Evolutionary conservation across 495 filamentous ascomycete species (phyloP), one percentile per base, ranked within the genome.

Genomic region (Cercophora newfieldiana): DNA sequence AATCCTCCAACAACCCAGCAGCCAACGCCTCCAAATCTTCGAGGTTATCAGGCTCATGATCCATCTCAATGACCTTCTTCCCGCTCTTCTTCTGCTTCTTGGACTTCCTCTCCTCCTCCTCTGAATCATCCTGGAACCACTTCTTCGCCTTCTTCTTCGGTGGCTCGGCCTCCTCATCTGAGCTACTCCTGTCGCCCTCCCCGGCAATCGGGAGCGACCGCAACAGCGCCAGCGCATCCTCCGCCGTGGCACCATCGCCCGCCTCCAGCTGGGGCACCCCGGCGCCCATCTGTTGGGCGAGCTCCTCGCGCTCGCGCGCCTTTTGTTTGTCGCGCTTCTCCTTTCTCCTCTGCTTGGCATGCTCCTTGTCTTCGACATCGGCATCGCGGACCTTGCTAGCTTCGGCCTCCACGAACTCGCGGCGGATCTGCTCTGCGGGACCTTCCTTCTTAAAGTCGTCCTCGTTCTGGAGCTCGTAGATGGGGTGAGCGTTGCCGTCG

Each of bases 21-120:
- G 94, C 94, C 84, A 96, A 72, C 61, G 89, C 88, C 78, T 98
- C 94, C 75, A 97, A 80, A 83, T 97, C 92, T 71, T 94, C 91
- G 79, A 97, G 76, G 25, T 90, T 96, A 76, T 94, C 88, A 61
- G 92, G 91, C 77, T 90, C 87, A 48, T 86, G 79, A 25, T 80
- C 81, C 66, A 84, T 80, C 68, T 85, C 79, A 68, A 85, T 82
- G 54, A 86, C 80, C 71, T 78, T 84, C 67, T 74, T 82, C 53
- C 68, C 68, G 3, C 74, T 73, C 75, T 82, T 85, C 59, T 68
- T 70, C 60, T 77, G 80, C 74, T 66, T 83, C 67, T 75, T 71
- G 54, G 78, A 73, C 71, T 79, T 74, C 69, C 78, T 71, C 54
- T 82, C 73, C 25, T 73, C 79, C 25, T 73, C 79, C 55, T 79